Evolutionary conservation across 768 basidiomycete species (phyloP).

Genomic region (Filobasidium wieringae): DNA sequence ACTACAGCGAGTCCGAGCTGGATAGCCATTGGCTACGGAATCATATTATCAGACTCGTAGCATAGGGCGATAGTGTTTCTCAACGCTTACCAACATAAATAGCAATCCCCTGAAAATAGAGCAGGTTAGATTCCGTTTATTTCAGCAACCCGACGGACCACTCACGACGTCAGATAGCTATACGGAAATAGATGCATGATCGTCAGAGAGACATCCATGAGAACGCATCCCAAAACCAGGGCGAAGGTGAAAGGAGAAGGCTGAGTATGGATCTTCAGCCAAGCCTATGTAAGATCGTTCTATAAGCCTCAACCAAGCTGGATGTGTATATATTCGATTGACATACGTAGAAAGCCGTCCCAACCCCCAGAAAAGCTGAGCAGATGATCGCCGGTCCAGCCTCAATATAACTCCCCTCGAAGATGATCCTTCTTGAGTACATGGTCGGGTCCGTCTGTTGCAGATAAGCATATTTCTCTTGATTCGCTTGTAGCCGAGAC

Average conservation of each 20-base stretch:
- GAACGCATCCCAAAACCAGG: constrained; percentile 30
- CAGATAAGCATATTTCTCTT: constrained; percentile 8
- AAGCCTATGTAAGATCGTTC: constrained; percentile 12
- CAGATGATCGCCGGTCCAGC: constrained; percentile 26
- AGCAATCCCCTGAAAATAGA: constrained; percentile 15
- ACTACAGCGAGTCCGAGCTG: constrained; percentile 26
- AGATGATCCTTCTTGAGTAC: constrained; percentile 16
- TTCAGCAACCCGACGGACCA: background rate
- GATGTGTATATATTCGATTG: background rate
- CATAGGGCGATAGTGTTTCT: background rate
- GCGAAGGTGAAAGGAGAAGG: constrained; percentile 34
- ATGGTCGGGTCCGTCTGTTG: constrained; percentile 6
- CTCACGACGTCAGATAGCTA: constrained; percentile 1
- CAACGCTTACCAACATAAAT: constrained; percentile 10
- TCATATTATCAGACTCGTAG: background rate
- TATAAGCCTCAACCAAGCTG: background rate
- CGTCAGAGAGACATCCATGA: constrained; percentile 25
- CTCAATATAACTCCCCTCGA: constrained; percentile 33
- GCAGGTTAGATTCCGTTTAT: constrained; percentile 2
- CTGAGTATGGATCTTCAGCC: constrained; percentile 32
- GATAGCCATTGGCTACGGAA: constrained; percentile 29
- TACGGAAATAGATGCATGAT: constrained; percentile 13
- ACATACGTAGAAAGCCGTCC: constrained; percentile 23
- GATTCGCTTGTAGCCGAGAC: constrained; percentile 16
- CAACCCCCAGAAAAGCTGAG: constrained; percentile 28